Conservation (phyloP, 495 filamentous ascomycete species). For the Aspergillus mulundensis region DNA sequence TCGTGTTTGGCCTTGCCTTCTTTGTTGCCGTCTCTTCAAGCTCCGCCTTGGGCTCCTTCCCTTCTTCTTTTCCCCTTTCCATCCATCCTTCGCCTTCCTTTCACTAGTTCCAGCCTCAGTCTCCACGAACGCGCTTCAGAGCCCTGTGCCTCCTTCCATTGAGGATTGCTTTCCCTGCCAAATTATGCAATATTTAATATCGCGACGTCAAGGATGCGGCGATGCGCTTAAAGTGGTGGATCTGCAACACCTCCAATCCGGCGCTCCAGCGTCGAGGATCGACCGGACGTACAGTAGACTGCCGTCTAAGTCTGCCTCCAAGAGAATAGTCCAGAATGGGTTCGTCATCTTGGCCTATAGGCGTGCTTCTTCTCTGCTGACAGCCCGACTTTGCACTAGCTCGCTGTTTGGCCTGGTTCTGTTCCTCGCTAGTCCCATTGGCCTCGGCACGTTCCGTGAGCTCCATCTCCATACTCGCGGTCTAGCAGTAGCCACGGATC, state of each 20-base stretch:
- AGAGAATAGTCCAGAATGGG: background rate
- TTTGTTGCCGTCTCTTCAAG: background rate
- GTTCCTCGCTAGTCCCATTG: conserved; percentile 2
- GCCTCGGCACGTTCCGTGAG: conserved; percentile 12
- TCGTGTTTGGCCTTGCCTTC: background rate
- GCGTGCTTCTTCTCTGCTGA: background rate
- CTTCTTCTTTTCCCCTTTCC: background rate
- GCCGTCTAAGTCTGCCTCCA: conserved; percentile 1
- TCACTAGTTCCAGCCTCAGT: background rate
- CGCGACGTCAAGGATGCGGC: conserved; percentile 8
- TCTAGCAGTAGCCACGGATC: background rate
- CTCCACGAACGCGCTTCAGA: background rate
- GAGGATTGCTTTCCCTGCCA: background rate
- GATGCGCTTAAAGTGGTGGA: conserved; percentile 11
- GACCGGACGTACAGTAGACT: conserved; percentile 15
- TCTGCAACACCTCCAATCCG: conserved; percentile 13
- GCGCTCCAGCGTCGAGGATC: conserved; percentile 6
- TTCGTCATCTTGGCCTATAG: background rate
- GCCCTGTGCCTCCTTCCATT: background rate
- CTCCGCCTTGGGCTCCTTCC: background rate
- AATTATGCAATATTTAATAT: background rate
- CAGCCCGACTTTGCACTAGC: background rate
- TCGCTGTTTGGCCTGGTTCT: background rate
- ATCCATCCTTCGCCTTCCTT: background rate
- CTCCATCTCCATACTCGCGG: background rate